Conservation (phyloP, 2,329 filamentous ascomycete genomes). For the Ophiostoma fasciatum region DNA sequence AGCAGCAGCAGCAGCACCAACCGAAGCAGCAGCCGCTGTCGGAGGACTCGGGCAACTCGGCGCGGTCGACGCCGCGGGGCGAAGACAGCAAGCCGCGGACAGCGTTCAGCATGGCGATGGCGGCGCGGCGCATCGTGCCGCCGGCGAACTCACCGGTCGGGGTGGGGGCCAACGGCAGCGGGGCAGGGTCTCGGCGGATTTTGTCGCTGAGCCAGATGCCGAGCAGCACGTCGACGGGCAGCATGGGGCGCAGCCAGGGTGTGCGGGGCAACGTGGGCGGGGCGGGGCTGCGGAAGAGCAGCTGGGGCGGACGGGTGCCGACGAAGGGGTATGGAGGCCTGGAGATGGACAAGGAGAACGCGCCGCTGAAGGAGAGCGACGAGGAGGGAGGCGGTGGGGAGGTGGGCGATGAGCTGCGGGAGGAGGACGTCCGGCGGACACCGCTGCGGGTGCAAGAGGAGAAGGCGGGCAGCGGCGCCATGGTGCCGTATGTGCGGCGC, state of each 20-base stretch:
- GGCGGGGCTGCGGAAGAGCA: slow-evolving; percentile 46
- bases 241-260: slow-evolving; percentile 64
- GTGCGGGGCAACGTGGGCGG: slow-evolving; percentile 45
- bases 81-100: slow-evolving; percentile 19
- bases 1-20: no score
- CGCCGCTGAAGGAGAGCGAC: slow-evolving; percentile 40
- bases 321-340: slow-evolving; percentile 36
- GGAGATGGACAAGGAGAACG: slow-evolving; percentile 29
- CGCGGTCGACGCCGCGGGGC: not conserved
- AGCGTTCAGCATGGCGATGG: slow-evolving; percentile 39
- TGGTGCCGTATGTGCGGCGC: slow-evolving; percentile 3
- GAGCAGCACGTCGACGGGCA: slow-evolving; percentile 50
- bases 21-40: no score
- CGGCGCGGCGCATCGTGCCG: slow-evolving; percentile 33
- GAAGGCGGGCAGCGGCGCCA: slow-evolving; percentile 8
- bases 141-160: slow-evolving; percentile 26
- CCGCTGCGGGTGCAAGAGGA: slow-evolving; percentile 10
- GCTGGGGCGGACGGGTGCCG: slow-evolving; percentile 43
- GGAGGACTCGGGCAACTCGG: slow-evolving; percentile 14
- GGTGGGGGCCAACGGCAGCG: slow-evolving; percentile 1
- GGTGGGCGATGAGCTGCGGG: slow-evolving; percentile 2
- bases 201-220: slow-evolving; percentile 83
- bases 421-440: no score
- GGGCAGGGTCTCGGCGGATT: slow-evolving; percentile 57
- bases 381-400: slow-evolving; percentile 31